phyloP scores from a whole-genome alignment of 768 basidiomycete species.

The Chiua virens region DNA sequence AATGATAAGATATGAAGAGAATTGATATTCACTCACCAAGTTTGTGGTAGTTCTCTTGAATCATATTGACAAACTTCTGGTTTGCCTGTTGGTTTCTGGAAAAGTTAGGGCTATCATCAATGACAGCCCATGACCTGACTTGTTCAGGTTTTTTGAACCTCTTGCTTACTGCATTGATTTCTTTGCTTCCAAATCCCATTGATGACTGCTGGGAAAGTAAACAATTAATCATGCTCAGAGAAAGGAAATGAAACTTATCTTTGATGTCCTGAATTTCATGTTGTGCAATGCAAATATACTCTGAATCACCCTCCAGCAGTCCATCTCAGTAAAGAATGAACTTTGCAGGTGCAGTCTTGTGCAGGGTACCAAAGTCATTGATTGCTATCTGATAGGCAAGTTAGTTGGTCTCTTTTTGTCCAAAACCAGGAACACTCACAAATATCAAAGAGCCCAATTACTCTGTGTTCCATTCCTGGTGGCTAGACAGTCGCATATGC shows the following conservation, averaged over 20 bases:
- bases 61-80: conserved; percentile 25
- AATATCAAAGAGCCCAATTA: conserved; percentile 42
- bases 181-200: conserved; percentile 24
- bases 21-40: conserved; percentile 29
- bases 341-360: conserved; percentile 14
- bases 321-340: conserved; percentile 53
- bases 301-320: conserved; percentile 55
- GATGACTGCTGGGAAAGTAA: conserved; percentile 24
- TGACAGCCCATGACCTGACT: conserved; percentile 37
- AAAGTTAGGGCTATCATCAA: conserved; percentile 27
- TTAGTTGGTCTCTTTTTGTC: neutral
- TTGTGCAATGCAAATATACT: conserved; percentile 39
- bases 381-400: conserved; percentile 8
- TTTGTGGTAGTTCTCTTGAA: conserved; percentile 27
- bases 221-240: neutral
- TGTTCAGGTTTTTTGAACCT: conserved; percentile 26
- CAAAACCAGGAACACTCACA: conserved; percentile 14
- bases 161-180: conserved; percentile 30
- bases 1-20: neutral
- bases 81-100: conserved; percentile 10
- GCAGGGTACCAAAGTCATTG: conserved; percentile 2
- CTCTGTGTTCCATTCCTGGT: conserved; percentile 46
- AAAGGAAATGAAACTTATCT: conserved; percentile 27
- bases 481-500: conserved; percentile 43
- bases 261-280: conserved; percentile 48